Base-by-base conservation (phyloP, 441 rosid genomes). In the Erodium moschatum region DNA sequence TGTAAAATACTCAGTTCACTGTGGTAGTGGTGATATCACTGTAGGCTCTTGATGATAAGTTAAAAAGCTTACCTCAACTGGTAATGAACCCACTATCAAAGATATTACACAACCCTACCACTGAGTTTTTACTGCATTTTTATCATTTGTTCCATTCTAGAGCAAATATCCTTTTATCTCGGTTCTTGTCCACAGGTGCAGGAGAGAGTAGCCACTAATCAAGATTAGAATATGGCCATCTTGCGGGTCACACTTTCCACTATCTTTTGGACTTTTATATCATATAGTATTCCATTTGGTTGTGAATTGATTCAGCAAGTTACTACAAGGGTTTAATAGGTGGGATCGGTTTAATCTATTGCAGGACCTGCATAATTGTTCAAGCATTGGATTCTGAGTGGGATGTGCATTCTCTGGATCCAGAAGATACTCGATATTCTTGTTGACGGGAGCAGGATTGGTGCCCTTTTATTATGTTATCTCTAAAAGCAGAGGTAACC, bases 191-290 rank as follows among this genome's bases (percentile, higher is more conserved):
- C 9, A 8, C 44, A 38, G 44, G 44, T 40, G 24, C 11, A 27
- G 48, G 50, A 38, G 44, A 6, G 9, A 38, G 44, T 38, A 52
- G 29, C 11, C 19, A 64, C 66, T 27, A 29, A 2, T 61, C 44
- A 42, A 74, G 65, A 18, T 42, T 68, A 61, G 64, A 78, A 70
- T 72, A 35, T 44, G 54, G 63, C 18, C 67, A 42, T 56, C 61
- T 3, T 4, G 50, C 54, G 75, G 74, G 67, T 75, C 61, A 54
- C 76, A 69, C 65, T 69, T 69, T 63, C 80, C 70, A 60, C 70
- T 70, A 67, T 61, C 46, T 18, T 56, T 44, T 40, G 61, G 44
- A 27, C 27, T 42, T 71, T 40, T 15, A 9, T 46, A 15, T 54
- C 16, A 16, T 9, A 69, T 6, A 61, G 10, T 31, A 27, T 19